Base-by-base conservation (phyloP, 2,329 filamentous ascomycete species). In the Alternaria metachromatica region DNA sequence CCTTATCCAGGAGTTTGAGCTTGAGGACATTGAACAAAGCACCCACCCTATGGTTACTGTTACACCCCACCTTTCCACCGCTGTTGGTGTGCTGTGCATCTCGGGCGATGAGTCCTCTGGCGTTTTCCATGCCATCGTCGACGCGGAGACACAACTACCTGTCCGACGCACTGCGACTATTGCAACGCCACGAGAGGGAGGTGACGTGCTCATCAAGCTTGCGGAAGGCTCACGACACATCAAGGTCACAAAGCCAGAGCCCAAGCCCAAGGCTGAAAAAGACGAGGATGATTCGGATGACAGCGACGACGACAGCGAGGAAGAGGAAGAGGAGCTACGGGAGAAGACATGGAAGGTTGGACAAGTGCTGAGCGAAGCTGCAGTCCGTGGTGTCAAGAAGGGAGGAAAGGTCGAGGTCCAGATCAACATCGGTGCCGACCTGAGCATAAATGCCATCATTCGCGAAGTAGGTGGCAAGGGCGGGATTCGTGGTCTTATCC, bases 21-120 rank as follows among this genome's bases (percentile, higher is more conserved):
- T 89, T 72, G 90, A 93, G 70, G 95, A 98, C 78, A 96, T 99
- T 72, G 92, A 96, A 80, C 94, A 97, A 86, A 97, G 93, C 67
- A 97, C 94, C 51, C 95, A 99, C 85, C 91, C 96, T 56, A 93
- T 94, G 78, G 94, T 99, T 68, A 97, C 95, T 33, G 95, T 94
- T 15, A 94, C 96, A 56, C 93, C 94, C 74, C 96, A 99, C 84
- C 90, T 97, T 67, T 86, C 89, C 73, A 92, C 94, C 78, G 92
- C 95, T 66, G 92, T 99, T 67, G 96, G 96, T 79, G 91, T 98
- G 57, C 87, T 97, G 67, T 88, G 90, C 72, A 83, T 88, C 62
- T 84, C 84, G 13, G 86, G 84, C 44, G 85, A 89, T 53, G 86
- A 86, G 53, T 82, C 82, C 46, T 85, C 88, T 63, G 89, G 92